These are phyloP conservation scores for Akanthomyces uredinophilus DNA, from an alignment of 2,329 filamentous ascomycete species.

Conservation along the genomic window DNA sequence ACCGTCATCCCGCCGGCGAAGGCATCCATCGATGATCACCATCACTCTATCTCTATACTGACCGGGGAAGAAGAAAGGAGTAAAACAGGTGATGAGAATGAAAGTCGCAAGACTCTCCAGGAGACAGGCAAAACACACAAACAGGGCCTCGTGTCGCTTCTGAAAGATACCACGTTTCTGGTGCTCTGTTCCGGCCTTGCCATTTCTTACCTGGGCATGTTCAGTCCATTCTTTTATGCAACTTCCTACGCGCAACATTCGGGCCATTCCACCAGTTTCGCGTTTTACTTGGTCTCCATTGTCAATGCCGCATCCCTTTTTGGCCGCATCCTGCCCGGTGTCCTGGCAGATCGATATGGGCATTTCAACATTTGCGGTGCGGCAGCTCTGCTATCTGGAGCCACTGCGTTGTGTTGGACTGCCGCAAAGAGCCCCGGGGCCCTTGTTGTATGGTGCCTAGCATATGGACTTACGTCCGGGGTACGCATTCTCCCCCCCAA, in stretches of 20 bases:
- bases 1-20: slow-evolving; percentile 43
- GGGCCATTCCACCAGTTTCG: slow-evolving; percentile 41
- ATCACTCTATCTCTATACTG: slow-evolving; percentile 50
- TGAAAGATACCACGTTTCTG: slow-evolving; percentile 3
- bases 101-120: background rate
- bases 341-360: slow-evolving; percentile 29
- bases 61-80: background rate
- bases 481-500: background rate
- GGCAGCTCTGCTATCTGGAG: slow-evolving; percentile 2
- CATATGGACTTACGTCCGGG: slow-evolving; percentile 6
- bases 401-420: slow-evolving; percentile 3
- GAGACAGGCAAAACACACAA: background rate
- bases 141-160: background rate
- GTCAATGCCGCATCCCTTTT: slow-evolving; percentile 73
- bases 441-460: slow-evolving; percentile 6
- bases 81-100: background rate
- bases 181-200: slow-evolving; percentile 1
- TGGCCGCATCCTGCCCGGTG: slow-evolving; percentile 62
- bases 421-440: background rate
- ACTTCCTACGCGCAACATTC: slow-evolving; percentile 55
- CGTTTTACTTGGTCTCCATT: slow-evolving; percentile 71
- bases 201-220: slow-evolving; percentile 41
- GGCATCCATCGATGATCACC: slow-evolving; percentile 50
- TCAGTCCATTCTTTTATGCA: slow-evolving; percentile 65
- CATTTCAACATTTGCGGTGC: slow-evolving; percentile 27